phyloP scores from a whole-genome alignment of 2,329 filamentous ascomycete species.

The Monilinia aucupariae region DNA sequence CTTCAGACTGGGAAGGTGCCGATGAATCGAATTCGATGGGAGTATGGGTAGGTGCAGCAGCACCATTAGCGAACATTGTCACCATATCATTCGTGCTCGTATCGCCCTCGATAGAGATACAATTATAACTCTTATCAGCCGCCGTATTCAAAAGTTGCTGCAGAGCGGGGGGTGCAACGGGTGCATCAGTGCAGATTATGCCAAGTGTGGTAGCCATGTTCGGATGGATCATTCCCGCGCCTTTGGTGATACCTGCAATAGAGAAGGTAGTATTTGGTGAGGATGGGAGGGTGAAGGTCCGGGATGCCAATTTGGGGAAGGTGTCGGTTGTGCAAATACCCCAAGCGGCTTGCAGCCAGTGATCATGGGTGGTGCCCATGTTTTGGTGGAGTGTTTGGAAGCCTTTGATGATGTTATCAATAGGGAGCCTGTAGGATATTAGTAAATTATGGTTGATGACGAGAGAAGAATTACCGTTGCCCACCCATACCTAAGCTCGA shows the following conservation, averaged over 20 bases:
- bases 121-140: neutral
- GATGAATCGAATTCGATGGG: neutral
- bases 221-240: slow-evolving; percentile 97
- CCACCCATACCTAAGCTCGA: neutral
- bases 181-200: slow-evolving; percentile 86
- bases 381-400: neutral
- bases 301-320: slow-evolving; percentile 90
- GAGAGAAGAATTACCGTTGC: neutral
- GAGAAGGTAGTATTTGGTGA: slow-evolving; percentile 70
- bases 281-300: slow-evolving; percentile 76
- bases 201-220: slow-evolving; percentile 97
- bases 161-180: slow-evolving; percentile 53
- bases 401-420: slow-evolving; percentile 1
- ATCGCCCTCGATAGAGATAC: slow-evolving; percentile 2
- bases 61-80: neutral
- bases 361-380: slow-evolving; percentile 57
- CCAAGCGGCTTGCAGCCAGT: slow-evolving; percentile 81
- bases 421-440: neutral
- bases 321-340: slow-evolving; percentile 98
- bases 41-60: neutral
- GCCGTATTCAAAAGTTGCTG: neutral
- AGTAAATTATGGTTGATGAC: neutral
- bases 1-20: neutral
- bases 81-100: neutral
- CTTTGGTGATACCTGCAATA: slow-evolving; percentile 94